Base-by-base conservation (phyloP, 2,329 filamentous ascomycete species). In the Penicillium sp. region DNA sequence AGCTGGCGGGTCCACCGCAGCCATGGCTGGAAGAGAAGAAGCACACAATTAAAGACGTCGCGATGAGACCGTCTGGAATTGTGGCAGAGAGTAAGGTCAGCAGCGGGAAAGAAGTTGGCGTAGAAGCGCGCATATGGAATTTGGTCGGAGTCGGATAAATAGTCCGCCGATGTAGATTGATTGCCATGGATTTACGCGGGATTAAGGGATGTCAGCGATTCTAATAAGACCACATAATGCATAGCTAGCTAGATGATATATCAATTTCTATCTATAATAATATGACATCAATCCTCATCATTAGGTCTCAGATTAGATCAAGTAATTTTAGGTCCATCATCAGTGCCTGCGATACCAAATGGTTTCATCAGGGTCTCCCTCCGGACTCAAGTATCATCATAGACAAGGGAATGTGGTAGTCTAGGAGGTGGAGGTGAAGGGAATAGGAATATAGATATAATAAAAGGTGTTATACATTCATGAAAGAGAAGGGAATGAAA, bases 271-370 rank as follows among this genome's bases (percentile, higher is more conserved):
- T 22, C 9, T 41, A 29, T 33, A 3, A 33, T 8, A 22, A 22
- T 21, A 39, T 39, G n/a, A 39, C 7, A 39, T 39, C 5, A 55
- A 24, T 19, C 33, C 47, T 29, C n/a, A 41, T 43, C 35, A 22
- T 1, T n/a, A 9, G 21, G 35, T 39, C 31, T 84, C 82, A 82
- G 82, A 84, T 84, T 84, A 84, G 82, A 85, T 84, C 82, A 85
- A 85, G 82, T 84, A 74, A 79, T 79, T 74, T 75, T 56, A 60
- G 52, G 64, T 66, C 80, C 77, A 64, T 80, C 81, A 83, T 67
- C 65, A 76, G 70, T 64, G 63, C 53, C 60, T 47, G 63, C 63
- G 57, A 65, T 61, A 63, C 62, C 64, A 59, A 58, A 61, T 58
- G 70, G 71, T 70, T 64, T 74, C 66, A 64, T 68, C 71, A 58